These are phyloP conservation scores for Paraphoma sp. DNA, from an alignment of 2,329 filamentous ascomycete genomes.

Conservation along the genomic window DNA sequence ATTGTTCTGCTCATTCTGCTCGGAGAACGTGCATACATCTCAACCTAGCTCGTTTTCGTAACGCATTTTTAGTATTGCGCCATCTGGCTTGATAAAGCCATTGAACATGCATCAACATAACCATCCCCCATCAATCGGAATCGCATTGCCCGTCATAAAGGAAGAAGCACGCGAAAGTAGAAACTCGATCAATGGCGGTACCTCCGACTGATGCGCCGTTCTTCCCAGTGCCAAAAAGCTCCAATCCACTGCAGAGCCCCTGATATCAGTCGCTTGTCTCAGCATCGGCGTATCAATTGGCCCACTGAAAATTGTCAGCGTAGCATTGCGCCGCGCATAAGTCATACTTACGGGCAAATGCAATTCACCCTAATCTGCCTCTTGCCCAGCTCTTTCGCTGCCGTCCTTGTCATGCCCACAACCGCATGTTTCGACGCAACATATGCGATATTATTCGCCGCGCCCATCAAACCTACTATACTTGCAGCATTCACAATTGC, in stretches of 20 bases:
- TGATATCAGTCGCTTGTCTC: slow-evolving; percentile 22
- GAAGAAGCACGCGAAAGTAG: slow-evolving; percentile 54
- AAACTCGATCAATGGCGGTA: slow-evolving; percentile 57
- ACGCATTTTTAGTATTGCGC: no score
- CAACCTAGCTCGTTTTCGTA: no score
- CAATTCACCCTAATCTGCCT: slow-evolving; percentile 44
- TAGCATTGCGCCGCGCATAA: not conserved
- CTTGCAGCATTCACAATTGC: slow-evolving; percentile 57
- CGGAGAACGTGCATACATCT: no score
- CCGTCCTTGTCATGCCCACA: slow-evolving; percentile 48
- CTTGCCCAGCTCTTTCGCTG: slow-evolving; percentile 50
- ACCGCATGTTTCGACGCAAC: slow-evolving; percentile 51
- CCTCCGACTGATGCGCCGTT: slow-evolving; percentile 40
- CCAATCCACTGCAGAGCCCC: slow-evolving; percentile 24
- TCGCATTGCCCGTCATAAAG: slow-evolving; percentile 55
- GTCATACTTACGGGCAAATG: slow-evolving; percentile 42
- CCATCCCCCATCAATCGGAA: slow-evolving; percentile 58
- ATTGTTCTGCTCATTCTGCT: no score
- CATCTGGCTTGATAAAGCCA: no score
- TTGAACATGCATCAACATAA: slow-evolving; percentile 18
- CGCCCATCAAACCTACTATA: slow-evolving; percentile 59
- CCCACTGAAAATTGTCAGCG: slow-evolving; percentile 16
- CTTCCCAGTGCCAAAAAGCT: slow-evolving; percentile 33
- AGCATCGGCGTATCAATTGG: slow-evolving; percentile 47
- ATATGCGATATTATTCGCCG: slow-evolving; percentile 43